phyloP scores from a whole-genome alignment of 768 basidiomycete species.

The Mrakia frigida region DNA sequence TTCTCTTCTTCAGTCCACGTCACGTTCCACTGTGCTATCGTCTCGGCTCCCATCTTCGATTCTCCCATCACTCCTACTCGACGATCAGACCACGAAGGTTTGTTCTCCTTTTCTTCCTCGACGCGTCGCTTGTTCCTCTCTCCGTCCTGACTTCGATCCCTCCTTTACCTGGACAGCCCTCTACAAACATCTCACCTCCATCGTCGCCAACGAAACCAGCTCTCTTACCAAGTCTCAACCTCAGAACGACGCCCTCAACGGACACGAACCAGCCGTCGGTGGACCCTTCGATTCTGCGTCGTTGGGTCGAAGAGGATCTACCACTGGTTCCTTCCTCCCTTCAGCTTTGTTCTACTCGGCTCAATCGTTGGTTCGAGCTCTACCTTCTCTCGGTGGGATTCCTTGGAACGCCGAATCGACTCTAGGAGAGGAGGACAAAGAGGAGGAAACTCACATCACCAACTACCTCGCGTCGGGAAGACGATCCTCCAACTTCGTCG shows the following conservation, averaged over 20 bases:
- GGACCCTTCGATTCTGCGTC: background rate
- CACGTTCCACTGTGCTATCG: background rate
- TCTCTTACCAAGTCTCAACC: background rate
- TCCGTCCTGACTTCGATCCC: background rate
- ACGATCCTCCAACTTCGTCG: slow-evolving; percentile 5
- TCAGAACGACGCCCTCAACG: background rate
- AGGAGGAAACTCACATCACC: background rate
- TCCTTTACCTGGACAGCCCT: background rate
- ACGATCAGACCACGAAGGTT: slow-evolving; percentile 11
- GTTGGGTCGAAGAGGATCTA: slow-evolving; percentile 6
- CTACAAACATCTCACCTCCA: background rate
- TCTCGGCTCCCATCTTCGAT: background rate
- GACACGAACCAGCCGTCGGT: background rate
- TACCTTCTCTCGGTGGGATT: background rate
- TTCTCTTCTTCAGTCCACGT: background rate
- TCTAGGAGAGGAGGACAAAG: background rate
- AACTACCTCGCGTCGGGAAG: background rate
- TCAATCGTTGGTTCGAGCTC: background rate
- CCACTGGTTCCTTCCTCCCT: background rate
- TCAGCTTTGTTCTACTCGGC: background rate
- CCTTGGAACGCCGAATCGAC: background rate
- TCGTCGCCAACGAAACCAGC: background rate
- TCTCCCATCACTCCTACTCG: background rate
- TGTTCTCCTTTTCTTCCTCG: background rate
- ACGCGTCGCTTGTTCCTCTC: background rate